Evolutionary conservation across 768 basidiomycete genomes (phyloP), one percentile per base, ranked within the genome.

Genomic region (Tulasnella sp.): DNA sequence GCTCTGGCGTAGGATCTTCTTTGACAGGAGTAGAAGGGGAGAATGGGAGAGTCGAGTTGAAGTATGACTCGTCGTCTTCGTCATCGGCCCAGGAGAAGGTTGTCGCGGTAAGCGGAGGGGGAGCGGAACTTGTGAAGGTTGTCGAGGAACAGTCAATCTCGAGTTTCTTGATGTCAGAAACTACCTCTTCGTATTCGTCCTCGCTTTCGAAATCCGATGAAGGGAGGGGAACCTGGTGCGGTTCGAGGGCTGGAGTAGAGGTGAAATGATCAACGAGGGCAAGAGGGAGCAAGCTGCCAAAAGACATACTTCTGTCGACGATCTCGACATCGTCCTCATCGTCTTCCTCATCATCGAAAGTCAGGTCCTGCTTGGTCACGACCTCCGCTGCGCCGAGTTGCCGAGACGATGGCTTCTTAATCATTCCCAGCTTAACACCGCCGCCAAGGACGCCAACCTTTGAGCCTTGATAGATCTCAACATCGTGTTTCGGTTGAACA

Each of bases 361-460:
- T 29, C 39, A 29, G 40, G 72, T 38, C 71, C 34, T 54, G 22
- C 11, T 49, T 31, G 49, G 42, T 69, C 12, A 22, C 29, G 19
- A 36, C 17, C 36, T 40, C 72, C 17, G 45, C 25, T 25, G 72
- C 31, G 4, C 17, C 45, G 29, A 29, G 25, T 29, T 29, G 22
- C n/a, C 36, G 25, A 22, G 52, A 58, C 14, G 72, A 54, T 14
- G 67, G 37, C 29, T 67, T 38, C 34, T 68, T 67, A 22, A 15
- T 29, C n/a, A 39, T 38, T 12, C 74, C 74, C 15, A 75, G 37
- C 74, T 75, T 75, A 31, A 75, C 74, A 15, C 74, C 74, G 17
- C 74, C 74, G 22, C 74, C 74, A 15, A 75, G 74, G 4, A 75
- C 74, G 17, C 74, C 74, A 58, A 75, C 74, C 45, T 75, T 75